Evolutionary conservation across 495 filamentous ascomycete species (phyloP), one percentile per base, ranked within the genome.

Genomic region (Saxophila tyrrhenica): DNA sequence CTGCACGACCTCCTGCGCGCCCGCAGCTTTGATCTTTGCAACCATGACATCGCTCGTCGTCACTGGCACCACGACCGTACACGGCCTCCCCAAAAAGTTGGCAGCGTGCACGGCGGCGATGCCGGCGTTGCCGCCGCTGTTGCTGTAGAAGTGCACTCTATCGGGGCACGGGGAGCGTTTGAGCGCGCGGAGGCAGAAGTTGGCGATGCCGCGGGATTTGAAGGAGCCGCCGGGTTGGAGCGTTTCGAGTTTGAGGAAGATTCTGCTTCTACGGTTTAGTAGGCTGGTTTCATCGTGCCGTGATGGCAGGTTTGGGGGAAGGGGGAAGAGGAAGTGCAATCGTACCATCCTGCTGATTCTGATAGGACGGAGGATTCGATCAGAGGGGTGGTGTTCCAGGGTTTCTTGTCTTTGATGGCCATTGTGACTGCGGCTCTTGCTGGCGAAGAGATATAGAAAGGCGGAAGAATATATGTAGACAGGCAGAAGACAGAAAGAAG

Each of bases 211-310:
- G 64, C 81, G 79, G 52, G 89, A 94, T 69, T 96, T 98, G 82
- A 96, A 98, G 10, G 89, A 94, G 44, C 88, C 89, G 3, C 86
- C 85, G 3, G 92, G 91, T 62, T 98, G 91, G 62, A 91, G 80
- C 69, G 87, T 87, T 56, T 98, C 91, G 52, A 96, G 81, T 66
- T 98, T 98, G 62, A 98, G 82, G 69, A 84, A 90, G 70, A 97
- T 56, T 68, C 66, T 67, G 64, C 70, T 72, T 64, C 60, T 66
- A 59, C 59, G 51, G 60, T 61, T 69, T 63, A 67, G 65, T 61
- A 54, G 43, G 52, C 48, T 62, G 51, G 48, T 17, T 21, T 20
- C 19, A 13, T 49, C 15, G 35, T 17, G 8, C 20, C 10, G 22
- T 35, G 46, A 25, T 39, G 51, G 56, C 10, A 39, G 32, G 41